Base-by-base conservation (phyloP, 2,329 filamentous ascomycete species). In the Cordyceps javanica region DNA sequence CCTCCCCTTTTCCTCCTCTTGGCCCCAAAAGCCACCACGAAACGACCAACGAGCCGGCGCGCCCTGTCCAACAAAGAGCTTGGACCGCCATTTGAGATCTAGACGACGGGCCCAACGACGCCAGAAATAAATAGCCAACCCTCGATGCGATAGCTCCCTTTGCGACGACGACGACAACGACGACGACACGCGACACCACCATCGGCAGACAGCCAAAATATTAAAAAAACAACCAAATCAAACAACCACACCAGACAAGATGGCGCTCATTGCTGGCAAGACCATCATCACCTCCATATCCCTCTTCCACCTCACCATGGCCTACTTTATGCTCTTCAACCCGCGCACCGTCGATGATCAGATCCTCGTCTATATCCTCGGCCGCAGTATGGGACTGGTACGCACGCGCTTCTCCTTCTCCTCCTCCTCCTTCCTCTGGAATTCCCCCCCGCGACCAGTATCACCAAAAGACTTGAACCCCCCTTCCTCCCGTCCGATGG, bases 371-470 rank as follows among this genome's bases (percentile, higher is more conserved):
- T 90, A 85, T 64, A 81, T 96, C 30, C 75, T 96, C 26, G 91
- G 91, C 56, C 88, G 95, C 72, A 85, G 89, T 55, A 89, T 95
- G 85, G 84, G 87, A 64, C 82, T 96, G 70, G 90, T 93, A 78
- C 59, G 78, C 38, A 19, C 53, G 21, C 54, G 9, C 41, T 10
- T 41, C 38, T n/a, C 44, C 41, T 13, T n/a, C n/a, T n/a, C 41
- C 38, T 21, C 30, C n/a, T 14, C 45, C n/a, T 2, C 13, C 13
- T 7, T 21, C 30, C 16, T 28, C 25, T 32, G 30, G 39, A 23
- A 25, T 42, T 21, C 23, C 39, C 38, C 44, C 23, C 26, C 23
- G 2, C 41, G 19, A 14, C 34, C 26, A 30, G 44, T 46, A 46
- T 30, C 44, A 46, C 44, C 26, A 46, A 9, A 48, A 44, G 23